Percentiles rank a stretch among this genome's conserved stretches.
Conservation (phyloP, 2,329 filamentous ascomycete species). For the Lecanosticta acicola region DNA sequence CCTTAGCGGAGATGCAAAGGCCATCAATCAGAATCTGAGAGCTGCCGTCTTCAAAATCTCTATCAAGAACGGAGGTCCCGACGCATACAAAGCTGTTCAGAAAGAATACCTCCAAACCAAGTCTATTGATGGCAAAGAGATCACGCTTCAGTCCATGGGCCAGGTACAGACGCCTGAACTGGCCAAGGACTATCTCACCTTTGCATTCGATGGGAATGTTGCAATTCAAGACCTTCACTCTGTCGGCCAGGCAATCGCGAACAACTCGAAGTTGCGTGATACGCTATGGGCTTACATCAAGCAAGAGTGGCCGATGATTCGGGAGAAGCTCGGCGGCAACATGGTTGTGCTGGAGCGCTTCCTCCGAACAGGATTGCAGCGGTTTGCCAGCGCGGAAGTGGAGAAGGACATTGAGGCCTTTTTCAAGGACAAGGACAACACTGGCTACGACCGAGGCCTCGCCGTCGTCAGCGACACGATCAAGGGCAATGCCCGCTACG, state of each 20-base stretch:
- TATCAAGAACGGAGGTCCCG: slow-evolving; percentile 64
- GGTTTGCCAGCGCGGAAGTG: slow-evolving; percentile 66
- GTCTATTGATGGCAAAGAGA: slow-evolving; percentile 86
- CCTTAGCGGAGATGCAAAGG: slow-evolving; percentile 59
- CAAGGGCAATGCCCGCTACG: slow-evolving; percentile 75
- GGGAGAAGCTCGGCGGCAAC: slow-evolving; percentile 68
- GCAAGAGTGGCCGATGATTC: slow-evolving; percentile 70
- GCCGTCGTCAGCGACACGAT: slow-evolving; percentile 83
- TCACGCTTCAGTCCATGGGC: slow-evolving; percentile 71
- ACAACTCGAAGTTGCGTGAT: slow-evolving; percentile 66
- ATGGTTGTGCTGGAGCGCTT: slow-evolving; percentile 87
- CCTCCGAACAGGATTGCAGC: slow-evolving; percentile 68
- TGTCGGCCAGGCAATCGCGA: slow-evolving; percentile 65
- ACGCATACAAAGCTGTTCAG: slow-evolving; percentile 70
- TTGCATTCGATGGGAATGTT: slow-evolving; percentile 79
- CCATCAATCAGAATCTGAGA: slow-evolving; percentile 77
- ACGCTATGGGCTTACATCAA: slow-evolving; percentile 83
- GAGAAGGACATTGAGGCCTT: slow-evolving; percentile 75
- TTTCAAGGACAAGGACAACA: slow-evolving; percentile 80
- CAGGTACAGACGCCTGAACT: slow-evolving; percentile 64
- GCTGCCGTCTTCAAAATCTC: slow-evolving; percentile 73
- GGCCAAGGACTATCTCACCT: slow-evolving; percentile 60
- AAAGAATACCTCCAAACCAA: slow-evolving; percentile 77
- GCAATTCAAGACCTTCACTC: slow-evolving; percentile 83
- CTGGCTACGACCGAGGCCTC: slow-evolving; percentile 78